phyloP scores from a whole-genome alignment of 306 rosid genomes.

The Medicago arabica region DNA sequence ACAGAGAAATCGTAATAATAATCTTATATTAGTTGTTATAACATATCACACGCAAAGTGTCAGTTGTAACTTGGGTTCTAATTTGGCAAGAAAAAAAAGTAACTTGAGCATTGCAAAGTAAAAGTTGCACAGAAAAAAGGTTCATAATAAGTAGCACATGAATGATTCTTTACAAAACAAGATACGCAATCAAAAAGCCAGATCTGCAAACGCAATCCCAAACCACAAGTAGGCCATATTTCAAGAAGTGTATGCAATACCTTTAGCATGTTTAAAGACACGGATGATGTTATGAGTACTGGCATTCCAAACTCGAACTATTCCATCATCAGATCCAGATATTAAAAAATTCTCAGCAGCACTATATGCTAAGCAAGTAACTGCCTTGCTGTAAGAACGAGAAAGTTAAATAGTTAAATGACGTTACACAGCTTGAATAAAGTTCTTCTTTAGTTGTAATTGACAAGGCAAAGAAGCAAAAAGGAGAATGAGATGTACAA shows the following conservation, averaged over 20 bases:
- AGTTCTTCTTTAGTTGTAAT: neutral
- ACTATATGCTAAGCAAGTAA: slow-evolving; percentile 68
- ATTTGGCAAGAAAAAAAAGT: neutral
- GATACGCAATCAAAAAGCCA: slow-evolving; percentile 13
- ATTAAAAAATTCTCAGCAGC: slow-evolving; percentile 55
- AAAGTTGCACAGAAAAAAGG: neutral
- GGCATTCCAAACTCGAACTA: slow-evolving; percentile 75
- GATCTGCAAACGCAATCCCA: no score
- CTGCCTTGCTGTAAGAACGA: slow-evolving; percentile 62
- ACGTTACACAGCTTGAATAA: slow-evolving; percentile 21
- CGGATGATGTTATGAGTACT: slow-evolving; percentile 60
- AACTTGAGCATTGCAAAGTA: slow-evolving; percentile 18
- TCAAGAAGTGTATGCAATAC: slow-evolving; percentile 44
- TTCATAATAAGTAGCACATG: slow-evolving; percentile 23
- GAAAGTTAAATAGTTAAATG: slow-evolving; percentile 30
- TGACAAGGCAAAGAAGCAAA: slow-evolving; percentile 3
- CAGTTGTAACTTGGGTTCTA: neutral
- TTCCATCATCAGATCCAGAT: slow-evolving; percentile 86
- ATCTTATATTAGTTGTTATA: slow-evolving; percentile 21
- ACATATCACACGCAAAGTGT: slow-evolving; percentile 6
- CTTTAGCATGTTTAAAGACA: slow-evolving; percentile 69
- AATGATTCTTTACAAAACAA: slow-evolving; percentile 22
- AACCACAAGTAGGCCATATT: slow-evolving; percentile 7
- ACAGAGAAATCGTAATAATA: neutral
- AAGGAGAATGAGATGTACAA: neutral